These are phyloP conservation scores for Cladophialophora yegresii DNA, from an alignment of 2,329 filamentous ascomycete species.

Conservation along the genomic window DNA sequence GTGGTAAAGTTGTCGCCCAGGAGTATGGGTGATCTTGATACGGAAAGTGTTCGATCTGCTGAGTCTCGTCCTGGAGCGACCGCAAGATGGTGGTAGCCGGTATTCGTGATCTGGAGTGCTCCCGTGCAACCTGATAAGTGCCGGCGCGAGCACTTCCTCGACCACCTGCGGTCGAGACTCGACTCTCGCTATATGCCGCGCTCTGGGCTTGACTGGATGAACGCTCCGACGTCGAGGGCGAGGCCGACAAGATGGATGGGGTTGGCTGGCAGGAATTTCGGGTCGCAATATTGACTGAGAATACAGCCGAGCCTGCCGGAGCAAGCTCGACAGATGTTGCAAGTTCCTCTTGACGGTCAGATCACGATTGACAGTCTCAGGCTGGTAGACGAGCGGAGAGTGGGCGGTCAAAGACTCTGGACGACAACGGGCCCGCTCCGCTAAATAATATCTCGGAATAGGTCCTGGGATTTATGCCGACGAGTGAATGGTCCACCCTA, in stretches of 20 bases:
- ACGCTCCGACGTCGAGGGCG: slow-evolving; percentile 20
- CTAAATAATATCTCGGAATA: slow-evolving; percentile 29
- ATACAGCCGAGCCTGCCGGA: slow-evolving; percentile 28
- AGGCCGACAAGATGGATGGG: slow-evolving; percentile 21
- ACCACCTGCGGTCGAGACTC: slow-evolving; percentile 22
- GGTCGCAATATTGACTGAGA: slow-evolving; percentile 33
- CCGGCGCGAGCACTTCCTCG: slow-evolving; percentile 13
- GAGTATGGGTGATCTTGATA: slow-evolving; percentile 18
- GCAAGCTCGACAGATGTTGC: slow-evolving; percentile 30
- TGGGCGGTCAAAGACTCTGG: slow-evolving; percentile 20
- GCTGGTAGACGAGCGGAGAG: slow-evolving; percentile 20
- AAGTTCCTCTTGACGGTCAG: slow-evolving; percentile 7
- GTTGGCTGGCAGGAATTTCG: slow-evolving; percentile 22
- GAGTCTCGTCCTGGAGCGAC: slow-evolving; percentile 18
- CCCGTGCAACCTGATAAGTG: slow-evolving; percentile 18
- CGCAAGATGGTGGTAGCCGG: slow-evolving; percentile 10
- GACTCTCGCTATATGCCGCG: slow-evolving; percentile 20
- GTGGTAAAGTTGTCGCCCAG: slow-evolving; percentile 16
- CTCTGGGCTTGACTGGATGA: slow-evolving; percentile 21
- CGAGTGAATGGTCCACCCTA: slow-evolving; percentile 4
- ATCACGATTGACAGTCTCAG: slow-evolving; percentile 13
- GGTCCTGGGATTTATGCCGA: slow-evolving; percentile 18
- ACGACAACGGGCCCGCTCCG: slow-evolving; percentile 22
- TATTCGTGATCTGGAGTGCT: slow-evolving; percentile 12
- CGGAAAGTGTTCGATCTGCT: slow-evolving; percentile 5